Percentiles rank a stretch among this genome's conserved stretches.
phyloP scores from a whole-genome alignment of 2,329 filamentous ascomycete species.

The Xylariaceae sp. region DNA sequence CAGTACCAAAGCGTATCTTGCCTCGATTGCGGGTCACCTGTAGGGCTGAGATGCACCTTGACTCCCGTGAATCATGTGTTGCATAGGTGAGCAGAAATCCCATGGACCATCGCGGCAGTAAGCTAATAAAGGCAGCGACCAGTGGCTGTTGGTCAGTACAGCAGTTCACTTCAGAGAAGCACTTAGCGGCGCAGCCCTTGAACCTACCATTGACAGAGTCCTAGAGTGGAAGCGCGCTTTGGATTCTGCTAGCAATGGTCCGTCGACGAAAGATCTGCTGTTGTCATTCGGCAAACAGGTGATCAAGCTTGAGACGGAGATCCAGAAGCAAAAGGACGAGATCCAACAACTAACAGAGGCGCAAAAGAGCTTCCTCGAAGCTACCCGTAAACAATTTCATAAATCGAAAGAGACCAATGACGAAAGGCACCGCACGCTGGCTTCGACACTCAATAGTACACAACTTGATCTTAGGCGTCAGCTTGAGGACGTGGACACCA shows the following conservation, averaged over 20 bases:
- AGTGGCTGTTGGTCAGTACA: no score
- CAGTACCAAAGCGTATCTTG: slow-evolving; percentile 36
- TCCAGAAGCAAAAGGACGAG: slow-evolving; percentile 27
- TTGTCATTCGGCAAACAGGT: slow-evolving; percentile 30
- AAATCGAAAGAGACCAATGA: slow-evolving; percentile 24
- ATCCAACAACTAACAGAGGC: slow-evolving; percentile 30
- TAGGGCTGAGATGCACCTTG: slow-evolving; percentile 35
- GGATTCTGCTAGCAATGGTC: neutral
- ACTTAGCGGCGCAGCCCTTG: no score
- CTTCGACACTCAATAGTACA: no score
- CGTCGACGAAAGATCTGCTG: slow-evolving; percentile 9
- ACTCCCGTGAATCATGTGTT: slow-evolving; percentile 36
- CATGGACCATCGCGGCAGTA: neutral
- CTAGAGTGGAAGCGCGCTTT: no score
- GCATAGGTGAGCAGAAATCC: slow-evolving; percentile 29
- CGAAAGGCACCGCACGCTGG: no score
- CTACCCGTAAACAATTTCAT: slow-evolving; percentile 13
- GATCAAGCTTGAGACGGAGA: slow-evolving; percentile 9
- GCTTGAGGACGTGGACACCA: no score
- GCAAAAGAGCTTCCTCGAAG: no score
- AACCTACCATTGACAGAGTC: no score
- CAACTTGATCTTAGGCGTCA: no score
- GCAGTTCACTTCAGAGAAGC: no score
- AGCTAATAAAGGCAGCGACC: slow-evolving; percentile 1
- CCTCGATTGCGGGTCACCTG: slow-evolving; percentile 24